Base-by-base conservation (phyloP, 108 stramenopile species). In the Skeletonema menzelii region DNA sequence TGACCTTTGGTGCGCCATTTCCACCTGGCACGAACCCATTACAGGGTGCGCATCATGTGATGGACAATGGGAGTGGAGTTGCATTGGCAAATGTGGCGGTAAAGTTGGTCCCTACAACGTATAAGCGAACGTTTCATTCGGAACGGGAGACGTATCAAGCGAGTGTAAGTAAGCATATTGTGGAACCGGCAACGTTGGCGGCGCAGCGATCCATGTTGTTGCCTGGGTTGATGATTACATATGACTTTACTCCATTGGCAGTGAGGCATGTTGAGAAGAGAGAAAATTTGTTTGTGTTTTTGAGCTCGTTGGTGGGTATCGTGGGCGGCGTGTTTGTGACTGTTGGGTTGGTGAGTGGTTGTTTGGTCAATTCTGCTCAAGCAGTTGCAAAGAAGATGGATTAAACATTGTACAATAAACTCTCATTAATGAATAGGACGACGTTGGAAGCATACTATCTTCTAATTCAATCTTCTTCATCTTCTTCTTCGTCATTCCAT, bases 251-350 rank as follows among this genome's bases (percentile, higher is more conserved):
- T 8, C 93, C 93, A 1, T 60, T 95, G 70, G 90, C 91, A 26
- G 89, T 95, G 8, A 75, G 79, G 17, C 90, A 91, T 67, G 68
- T 79, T 10, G 88, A 88, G 34, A 74, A 65, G 56, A 57, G 93
- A 56, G 93, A 95, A 49, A 88, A 86, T 70, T 66, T 87, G 65
- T 77, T 95, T 30, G 86, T 88, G 3, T 95, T 95, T 71, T 60
- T 95, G 56, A 85, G 87, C 63, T 86, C 88, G 8, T 55, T 95
- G 63, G 73, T 92, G 4, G 84, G 88, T 28, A 95, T 95, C 73
- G 91, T 95, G 4, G 93, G 91, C 2, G 93, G 93, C 2, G 89
- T 86, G n/a, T 95, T 95, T 82, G 93, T 95, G 26, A 92, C 91
- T 7, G 91, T 95, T 24, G 81, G 89, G 5, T 69, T 92, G 47